Percentiles rank a stretch among this genome's conserved stretches.
Conservation (phyloP, 2,329 filamentous ascomycete genomes). For the Fusarium sp. region DNA sequence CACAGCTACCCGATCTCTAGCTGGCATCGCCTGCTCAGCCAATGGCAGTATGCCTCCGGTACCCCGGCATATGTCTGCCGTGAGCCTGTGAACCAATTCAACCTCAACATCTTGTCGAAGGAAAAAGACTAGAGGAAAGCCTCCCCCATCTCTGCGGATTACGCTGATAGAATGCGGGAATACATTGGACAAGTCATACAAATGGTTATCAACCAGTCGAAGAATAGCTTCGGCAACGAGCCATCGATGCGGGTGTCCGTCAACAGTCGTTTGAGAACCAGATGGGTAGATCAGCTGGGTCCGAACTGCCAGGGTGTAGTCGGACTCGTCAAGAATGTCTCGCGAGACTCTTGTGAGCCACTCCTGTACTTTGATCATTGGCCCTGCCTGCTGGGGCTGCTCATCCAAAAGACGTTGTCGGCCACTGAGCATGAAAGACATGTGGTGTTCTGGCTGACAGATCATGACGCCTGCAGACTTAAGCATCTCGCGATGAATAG, state of each 20-base stretch:
- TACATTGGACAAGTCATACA: conserved; percentile 50
- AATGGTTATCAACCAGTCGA: conserved; percentile 55
- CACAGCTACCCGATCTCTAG: conserved; percentile 41
- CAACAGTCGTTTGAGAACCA: conserved; percentile 61
- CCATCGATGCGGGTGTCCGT: conserved; percentile 67
- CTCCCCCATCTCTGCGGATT: conserved; percentile 49
- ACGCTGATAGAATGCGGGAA: conserved; percentile 46
- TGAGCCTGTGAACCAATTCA: conserved; percentile 49
- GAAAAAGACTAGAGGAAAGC: conserved; percentile 64
- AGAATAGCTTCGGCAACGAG: conserved; percentile 56
- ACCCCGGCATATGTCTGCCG: conserved; percentile 37
- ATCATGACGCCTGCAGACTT: conserved; percentile 64
- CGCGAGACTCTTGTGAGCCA: conserved; percentile 63
- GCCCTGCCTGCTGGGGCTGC: conserved; percentile 54
- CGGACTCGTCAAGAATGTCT: conserved; percentile 74
- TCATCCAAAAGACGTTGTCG: conserved; percentile 66
- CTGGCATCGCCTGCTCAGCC: conserved; percentile 27
- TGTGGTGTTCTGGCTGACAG: conserved; percentile 69
- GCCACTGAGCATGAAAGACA: conserved; percentile 73
- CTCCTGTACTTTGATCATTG: conserved; percentile 63
- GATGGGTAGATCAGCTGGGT: conserved; percentile 70
- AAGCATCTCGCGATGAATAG: conserved; percentile 54
- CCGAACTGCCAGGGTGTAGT: conserved; percentile 64
- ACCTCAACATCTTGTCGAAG: conserved; percentile 61
- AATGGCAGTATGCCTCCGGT: conserved; percentile 40